Evolutionary conservation across 2,329 filamentous ascomycete species (phyloP).

Genomic region (Aspergillus unguis): DNA sequence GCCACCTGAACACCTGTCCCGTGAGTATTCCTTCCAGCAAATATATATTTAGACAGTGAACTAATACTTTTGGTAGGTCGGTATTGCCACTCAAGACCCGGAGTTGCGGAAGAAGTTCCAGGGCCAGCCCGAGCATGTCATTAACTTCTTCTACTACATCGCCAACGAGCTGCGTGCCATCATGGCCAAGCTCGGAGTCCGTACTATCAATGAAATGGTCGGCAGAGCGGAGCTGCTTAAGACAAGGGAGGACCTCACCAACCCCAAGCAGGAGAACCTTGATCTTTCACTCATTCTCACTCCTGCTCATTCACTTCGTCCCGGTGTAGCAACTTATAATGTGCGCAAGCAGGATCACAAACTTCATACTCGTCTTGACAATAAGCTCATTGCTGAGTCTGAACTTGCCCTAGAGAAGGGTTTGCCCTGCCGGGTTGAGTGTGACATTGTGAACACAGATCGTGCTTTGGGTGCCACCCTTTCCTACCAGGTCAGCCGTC

Average conservation of each 20-base stretch:
- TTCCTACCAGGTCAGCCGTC: conserved; percentile 92
- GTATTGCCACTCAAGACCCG: conserved; percentile 94
- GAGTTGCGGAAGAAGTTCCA: conserved; percentile 89
- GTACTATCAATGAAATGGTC: conserved; percentile 97
- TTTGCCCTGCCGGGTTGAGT: conserved; percentile 87
- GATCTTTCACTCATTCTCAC: conserved; percentile 90
- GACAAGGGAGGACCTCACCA: conserved; percentile 83
- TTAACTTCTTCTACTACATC: conserved; percentile 99
- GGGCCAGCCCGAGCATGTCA: conserved; percentile 90
- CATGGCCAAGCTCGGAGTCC: conserved; percentile 93
- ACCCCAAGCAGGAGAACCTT: conserved; percentile 85
- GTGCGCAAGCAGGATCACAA: conserved; percentile 96
- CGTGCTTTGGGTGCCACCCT: conserved; percentile 89
- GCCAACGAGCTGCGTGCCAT: conserved; percentile 94
- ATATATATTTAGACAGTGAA: background rate
- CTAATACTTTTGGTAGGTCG: conserved; percentile 50
- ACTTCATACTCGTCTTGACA: conserved; percentile 88
- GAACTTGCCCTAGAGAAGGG: conserved; percentile 94
- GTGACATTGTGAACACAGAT: conserved; percentile 94
- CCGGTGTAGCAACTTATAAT: conserved; percentile 93
- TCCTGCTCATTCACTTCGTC: conserved; percentile 90
- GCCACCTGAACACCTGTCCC: conserved; percentile 69
- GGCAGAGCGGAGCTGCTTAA: conserved; percentile 82
- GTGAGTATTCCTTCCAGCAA: background rate
- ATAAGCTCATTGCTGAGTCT: conserved; percentile 94